phyloP scores from a whole-genome alignment of 345 rosid species.

The Raphanus raphanistrum region DNA sequence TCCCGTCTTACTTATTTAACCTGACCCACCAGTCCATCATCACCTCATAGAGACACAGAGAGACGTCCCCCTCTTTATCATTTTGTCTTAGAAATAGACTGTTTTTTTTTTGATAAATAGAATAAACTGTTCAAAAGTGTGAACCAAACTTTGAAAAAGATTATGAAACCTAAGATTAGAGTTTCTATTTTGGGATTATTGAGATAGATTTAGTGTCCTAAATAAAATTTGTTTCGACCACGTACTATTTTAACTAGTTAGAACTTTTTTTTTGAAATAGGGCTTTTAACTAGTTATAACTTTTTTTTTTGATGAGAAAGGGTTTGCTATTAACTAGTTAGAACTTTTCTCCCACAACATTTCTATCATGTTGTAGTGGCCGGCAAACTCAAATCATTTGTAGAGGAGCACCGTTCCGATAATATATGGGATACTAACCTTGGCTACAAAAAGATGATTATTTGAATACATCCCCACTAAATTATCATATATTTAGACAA shows the following conservation, averaged over 20 bases:
- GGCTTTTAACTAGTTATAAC: too few relatives aligned
- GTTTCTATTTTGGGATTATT: background rate
- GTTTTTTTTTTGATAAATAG: background rate
- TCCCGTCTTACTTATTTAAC: slow-evolving; percentile 30
- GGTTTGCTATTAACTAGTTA: background rate
- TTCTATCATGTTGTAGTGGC: background rate
- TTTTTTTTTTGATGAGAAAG: background rate
- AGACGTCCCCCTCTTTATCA: background rate
- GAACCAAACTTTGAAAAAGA: background rate
- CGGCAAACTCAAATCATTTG: background rate
- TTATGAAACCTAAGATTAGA: background rate
- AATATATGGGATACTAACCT: background rate
- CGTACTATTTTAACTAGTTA: background rate
- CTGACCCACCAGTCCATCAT: background rate
- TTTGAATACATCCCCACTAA: background rate
- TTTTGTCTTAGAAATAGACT: background rate
- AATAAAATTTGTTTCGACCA: background rate
- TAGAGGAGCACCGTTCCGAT: background rate
- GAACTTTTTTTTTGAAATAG: background rate
- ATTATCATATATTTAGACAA: background rate
- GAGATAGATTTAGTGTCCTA: background rate
- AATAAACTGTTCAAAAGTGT: background rate
- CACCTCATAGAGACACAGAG: background rate
- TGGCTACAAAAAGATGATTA: background rate
- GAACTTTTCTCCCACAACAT: background rate